These are phyloP conservation scores for Paramecium sexaurelia DNA, from an alignment of 73 alveolate genomes.

Conservation along the genomic window DNA sequence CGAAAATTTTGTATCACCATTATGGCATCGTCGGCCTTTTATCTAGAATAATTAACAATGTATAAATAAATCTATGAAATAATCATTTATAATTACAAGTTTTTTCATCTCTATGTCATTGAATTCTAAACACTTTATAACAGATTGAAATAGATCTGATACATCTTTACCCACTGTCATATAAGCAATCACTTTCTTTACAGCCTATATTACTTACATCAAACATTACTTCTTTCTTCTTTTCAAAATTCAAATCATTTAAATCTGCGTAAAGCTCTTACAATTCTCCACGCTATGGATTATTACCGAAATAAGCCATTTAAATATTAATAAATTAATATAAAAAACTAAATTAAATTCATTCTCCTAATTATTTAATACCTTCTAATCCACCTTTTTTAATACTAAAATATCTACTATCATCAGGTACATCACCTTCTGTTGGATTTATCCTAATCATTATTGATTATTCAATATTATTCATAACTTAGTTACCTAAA, in stretches of 20 bases:
- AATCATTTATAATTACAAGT: neutral
- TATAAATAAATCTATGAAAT: slow-evolving; percentile 39
- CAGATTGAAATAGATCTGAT: slow-evolving; percentile 55
- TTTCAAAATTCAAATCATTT: slow-evolving; percentile 53
- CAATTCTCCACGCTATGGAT: slow-evolving; percentile 63
- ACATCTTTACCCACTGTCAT: slow-evolving; percentile 70
- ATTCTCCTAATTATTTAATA: neutral
- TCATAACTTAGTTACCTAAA: slow-evolving; percentile 41
- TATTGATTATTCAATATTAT: neutral
- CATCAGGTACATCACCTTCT: neutral
- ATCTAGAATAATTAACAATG: slow-evolving; percentile 61
- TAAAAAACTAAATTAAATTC: neutral
- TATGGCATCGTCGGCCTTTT: slow-evolving; percentile 66
- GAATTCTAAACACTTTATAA: slow-evolving; percentile 67
- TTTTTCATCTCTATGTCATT: slow-evolving; percentile 62
- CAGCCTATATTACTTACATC: neutral
- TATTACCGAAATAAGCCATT: slow-evolving; percentile 43
- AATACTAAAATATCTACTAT: neutral
- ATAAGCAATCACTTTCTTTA: slow-evolving; percentile 65
- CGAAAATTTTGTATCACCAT: slow-evolving; percentile 61
- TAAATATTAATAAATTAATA: neutral
- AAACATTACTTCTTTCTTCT: slow-evolving; percentile 58
- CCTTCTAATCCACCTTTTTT: neutral
- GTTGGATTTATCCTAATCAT: slow-evolving; percentile 13
- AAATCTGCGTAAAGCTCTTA: slow-evolving; percentile 59